These are phyloP conservation scores for Breynia disticha DNA, from an alignment of 441 rosid genomes.

Conservation along the genomic window DNA sequence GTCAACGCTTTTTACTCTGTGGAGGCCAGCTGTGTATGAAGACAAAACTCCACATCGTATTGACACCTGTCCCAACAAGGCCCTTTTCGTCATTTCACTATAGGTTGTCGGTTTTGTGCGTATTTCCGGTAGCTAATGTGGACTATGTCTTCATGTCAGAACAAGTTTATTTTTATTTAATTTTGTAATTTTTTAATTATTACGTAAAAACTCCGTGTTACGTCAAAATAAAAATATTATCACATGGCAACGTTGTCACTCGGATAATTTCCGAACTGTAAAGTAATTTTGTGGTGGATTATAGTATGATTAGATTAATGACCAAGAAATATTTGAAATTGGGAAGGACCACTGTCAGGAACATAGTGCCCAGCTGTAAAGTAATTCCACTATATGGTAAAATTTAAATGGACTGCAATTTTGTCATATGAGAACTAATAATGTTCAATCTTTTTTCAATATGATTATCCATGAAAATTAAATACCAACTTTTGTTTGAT, in stretches of 20 bases:
- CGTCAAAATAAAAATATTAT: too few species aligned
- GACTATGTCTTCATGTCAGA: too few species aligned
- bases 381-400: background rate
- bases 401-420: slow-evolving; percentile 8
- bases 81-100: background rate
- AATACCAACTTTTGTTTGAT: too few species aligned
- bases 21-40: slow-evolving; percentile 7
- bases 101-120: slow-evolving; percentile 4
- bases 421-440: slow-evolving; percentile 5
- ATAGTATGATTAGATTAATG: too few species aligned
- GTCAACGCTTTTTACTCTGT: slow-evolving; percentile 19
- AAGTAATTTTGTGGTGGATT: too few species aligned
- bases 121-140: too few species aligned
- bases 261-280: too few species aligned
- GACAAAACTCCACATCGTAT: background rate
- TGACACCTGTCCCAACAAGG: background rate
- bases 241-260: too few species aligned
- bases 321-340: background rate
- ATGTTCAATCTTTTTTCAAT: background rate
- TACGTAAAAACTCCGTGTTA: too few species aligned
- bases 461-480: background rate
- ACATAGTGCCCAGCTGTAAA: slow-evolving; percentile 24
- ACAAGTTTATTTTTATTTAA: too few species aligned
- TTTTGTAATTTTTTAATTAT: too few species aligned
- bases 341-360: background rate